phyloP scores from a whole-genome alignment of 2,329 filamentous ascomycete species.

The Hypoxylon sp. region DNA sequence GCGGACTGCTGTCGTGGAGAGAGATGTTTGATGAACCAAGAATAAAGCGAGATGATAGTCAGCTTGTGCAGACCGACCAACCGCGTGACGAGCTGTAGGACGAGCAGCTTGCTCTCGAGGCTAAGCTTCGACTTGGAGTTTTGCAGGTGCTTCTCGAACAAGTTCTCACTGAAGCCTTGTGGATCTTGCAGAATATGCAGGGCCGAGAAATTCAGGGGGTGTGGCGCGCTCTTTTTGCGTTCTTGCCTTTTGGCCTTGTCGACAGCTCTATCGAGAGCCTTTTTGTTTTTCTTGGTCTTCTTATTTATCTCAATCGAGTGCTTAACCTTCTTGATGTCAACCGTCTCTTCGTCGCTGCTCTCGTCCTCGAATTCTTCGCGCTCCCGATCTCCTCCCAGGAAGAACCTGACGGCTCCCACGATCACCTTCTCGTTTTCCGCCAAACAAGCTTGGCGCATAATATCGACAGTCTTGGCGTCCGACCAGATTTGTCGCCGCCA shows the following conservation, averaged over 20 bases:
- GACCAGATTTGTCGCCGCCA: conserved; percentile 98
- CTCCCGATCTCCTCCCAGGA: conserved; percentile 95
- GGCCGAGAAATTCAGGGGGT: conserved; percentile 94
- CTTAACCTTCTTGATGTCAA: conserved; percentile 83
- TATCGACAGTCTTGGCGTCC: conserved; percentile 92
- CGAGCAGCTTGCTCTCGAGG: conserved; percentile 88
- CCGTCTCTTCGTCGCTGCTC: conserved; percentile 82
- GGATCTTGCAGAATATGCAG: conserved; percentile 94
- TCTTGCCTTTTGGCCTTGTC: conserved; percentile 85
- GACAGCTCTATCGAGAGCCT: conserved; percentile 81
- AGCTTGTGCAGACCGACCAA: conserved; percentile 94
- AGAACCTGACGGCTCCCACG: conserved; percentile 88
- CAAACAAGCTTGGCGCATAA: conserved; percentile 94
- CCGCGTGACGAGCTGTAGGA: conserved; percentile 89
- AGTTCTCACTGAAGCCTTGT: conserved; percentile 88
- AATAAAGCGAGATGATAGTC: conserved; percentile 90
- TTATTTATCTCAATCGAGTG: conserved; percentile 95
- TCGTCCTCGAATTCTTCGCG: conserved; percentile 93
- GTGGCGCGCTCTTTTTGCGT: conserved; percentile 87
- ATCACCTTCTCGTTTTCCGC: conserved; percentile 95
- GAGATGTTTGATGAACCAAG: conserved; percentile 93
- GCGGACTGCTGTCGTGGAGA: conserved; percentile 90
- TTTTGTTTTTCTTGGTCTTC: conserved; percentile 89
- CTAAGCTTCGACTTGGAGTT: conserved; percentile 86
- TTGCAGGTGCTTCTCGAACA: conserved; percentile 93